Evolutionary conservation across 2,329 filamentous ascomycete genomes (phyloP), one percentile per base, ranked within the genome.

Genomic region (Fusarium oxysporum): DNA sequence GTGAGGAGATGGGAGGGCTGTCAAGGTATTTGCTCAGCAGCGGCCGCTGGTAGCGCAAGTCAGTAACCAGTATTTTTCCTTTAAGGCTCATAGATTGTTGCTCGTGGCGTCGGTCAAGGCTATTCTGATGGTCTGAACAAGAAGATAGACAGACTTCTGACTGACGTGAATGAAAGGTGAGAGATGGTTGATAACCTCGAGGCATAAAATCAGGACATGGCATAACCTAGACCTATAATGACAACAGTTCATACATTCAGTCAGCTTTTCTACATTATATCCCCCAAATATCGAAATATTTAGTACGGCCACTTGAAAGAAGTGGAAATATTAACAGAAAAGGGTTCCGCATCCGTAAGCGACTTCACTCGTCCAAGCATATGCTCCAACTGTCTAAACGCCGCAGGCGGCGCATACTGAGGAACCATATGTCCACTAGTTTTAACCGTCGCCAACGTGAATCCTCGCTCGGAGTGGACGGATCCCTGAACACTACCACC

Each of bases 381-480:
- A 44, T 68, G 57, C 32, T 68, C 65, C 6, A 68, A 3, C 21
- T 68, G 65, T 14, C 65, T 55, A 16, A 68, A 68, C 0, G 65
- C 65, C 4, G 65, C 65, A 6, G 65, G 65, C 5, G 65, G 65
- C 3, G 65, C 65, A 40, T 68, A 68, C n/a, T 68, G 65, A 0
- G 65, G 65, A 16, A 68, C 64, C 65, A 68, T 68, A 8, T 68
- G 65, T 3, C 65, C 65, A 40, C 65, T 68, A 2, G 64, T 68
- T 56, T 68, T 68, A 1, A 68, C 65, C 0, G 64, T 68, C 14
- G 65, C 56, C 8, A 68, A 40, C 0, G 65, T 68, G 3, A 68
- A 68, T 0, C 65, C 65, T 16, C 65, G 16, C 8, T 68, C 65
- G 1, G 64, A 62, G 9, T 68, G 65, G 0, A 68, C 56, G 0